phyloP scores from a whole-genome alignment of 2,329 filamentous ascomycete genomes.

The Neofusicoccum sp. region DNA sequence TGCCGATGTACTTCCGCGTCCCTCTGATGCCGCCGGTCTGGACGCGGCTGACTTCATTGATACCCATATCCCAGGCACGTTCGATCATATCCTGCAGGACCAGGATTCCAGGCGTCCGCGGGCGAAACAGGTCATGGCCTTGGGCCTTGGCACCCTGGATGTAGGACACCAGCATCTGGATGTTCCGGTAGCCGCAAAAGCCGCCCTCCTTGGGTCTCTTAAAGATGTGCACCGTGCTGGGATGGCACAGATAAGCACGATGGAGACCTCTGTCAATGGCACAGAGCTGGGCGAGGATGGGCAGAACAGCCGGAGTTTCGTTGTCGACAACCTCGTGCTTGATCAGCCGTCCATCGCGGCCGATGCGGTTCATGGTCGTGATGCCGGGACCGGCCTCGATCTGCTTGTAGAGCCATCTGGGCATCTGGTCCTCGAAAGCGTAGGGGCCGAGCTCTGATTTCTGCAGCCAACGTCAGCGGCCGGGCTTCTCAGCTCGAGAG shows the following conservation, averaged over 20 bases:
- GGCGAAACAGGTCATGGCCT: constrained; percentile 61
- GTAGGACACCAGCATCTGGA: constrained; percentile 85
- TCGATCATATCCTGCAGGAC: constrained; percentile 85
- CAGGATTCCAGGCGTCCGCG: constrained; percentile 70
- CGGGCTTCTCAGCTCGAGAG: too few species aligned
- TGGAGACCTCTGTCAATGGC: constrained; percentile 63
- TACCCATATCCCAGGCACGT: constrained; percentile 79
- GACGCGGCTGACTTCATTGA: constrained; percentile 68
- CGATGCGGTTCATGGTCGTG: constrained; percentile 39
- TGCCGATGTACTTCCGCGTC: constrained; percentile 96
- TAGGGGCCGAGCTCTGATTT: constrained; percentile 48
- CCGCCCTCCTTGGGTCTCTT: constrained; percentile 79
- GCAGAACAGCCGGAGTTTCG: constrained; percentile 45
- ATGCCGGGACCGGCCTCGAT: constrained; percentile 42
- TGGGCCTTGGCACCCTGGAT: constrained; percentile 59
- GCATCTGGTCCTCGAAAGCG: constrained; percentile 48
- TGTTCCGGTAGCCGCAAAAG: constrained; percentile 94
- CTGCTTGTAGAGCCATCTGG: constrained; percentile 40
- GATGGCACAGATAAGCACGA: constrained; percentile 77
- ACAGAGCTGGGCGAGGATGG: constrained; percentile 47
- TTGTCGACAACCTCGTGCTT: constrained; percentile 43
- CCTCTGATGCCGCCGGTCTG: constrained; percentile 85
- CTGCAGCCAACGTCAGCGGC: constrained; percentile 23
- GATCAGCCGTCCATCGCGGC: constrained; percentile 42
- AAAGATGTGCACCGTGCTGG: constrained; percentile 72